Conservation (phyloP, 2,329 filamentous ascomycete species). For the Grosmannia serpens region DNA sequence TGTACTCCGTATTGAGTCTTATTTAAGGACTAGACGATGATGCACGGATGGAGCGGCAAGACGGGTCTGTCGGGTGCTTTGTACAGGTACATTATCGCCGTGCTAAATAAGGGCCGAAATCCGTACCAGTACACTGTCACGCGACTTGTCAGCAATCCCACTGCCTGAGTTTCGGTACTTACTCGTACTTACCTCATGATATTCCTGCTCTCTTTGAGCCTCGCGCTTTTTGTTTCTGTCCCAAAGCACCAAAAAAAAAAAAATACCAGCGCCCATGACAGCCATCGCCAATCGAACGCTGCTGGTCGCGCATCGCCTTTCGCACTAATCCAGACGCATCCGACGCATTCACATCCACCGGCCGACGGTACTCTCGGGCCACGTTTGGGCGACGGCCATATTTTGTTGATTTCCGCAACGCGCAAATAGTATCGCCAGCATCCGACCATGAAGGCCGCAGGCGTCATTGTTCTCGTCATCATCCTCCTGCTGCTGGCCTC, state of each 20-base stretch:
- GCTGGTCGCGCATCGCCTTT: neutral
- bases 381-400: neutral
- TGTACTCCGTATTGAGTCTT: no score
- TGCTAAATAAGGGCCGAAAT: no score
- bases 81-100: no score
- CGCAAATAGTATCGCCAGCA: neutral
- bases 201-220: neutral
- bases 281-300: neutral
- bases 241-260: neutral
- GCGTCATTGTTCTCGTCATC: conserved; percentile 63
- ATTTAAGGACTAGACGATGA: no score
- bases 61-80: no score
- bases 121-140: no score
- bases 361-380: no score
- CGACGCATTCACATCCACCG: no score
- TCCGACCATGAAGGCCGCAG: conserved; percentile 42
- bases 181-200: no score
- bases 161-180: no score
- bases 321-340: neutral
- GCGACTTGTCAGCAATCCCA: no score
- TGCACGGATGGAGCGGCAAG: no score
- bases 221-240: neutral
- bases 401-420: neutral
- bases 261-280: neutral
- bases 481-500: conserved; percentile 47